phyloP scores from a whole-genome alignment of 2,329 filamentous ascomycete species.

The Exophiala oligosperma region DNA sequence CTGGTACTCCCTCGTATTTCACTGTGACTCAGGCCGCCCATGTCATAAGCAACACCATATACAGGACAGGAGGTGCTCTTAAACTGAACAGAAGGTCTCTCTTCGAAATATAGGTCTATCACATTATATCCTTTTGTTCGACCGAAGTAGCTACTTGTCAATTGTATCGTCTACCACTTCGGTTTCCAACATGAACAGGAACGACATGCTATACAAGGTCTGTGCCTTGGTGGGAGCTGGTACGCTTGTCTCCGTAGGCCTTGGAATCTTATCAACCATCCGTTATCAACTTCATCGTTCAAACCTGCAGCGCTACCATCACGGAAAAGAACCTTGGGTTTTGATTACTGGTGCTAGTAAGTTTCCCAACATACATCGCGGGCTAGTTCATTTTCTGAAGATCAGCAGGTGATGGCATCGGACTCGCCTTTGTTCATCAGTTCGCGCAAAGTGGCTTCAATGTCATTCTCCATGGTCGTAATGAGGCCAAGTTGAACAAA shows the following conservation, averaged over 20 bases:
- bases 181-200: too few species aligned
- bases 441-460: constrained; percentile 56
- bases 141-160: too few species aligned
- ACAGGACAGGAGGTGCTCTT: too few species aligned
- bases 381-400: too few species aligned
- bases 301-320: constrained; percentile 9
- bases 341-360: constrained; percentile 54
- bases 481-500: constrained; percentile 47
- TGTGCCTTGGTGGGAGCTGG: constrained; percentile 5
- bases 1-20: too few species aligned
- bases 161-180: too few species aligned
- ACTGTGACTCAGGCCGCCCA: too few species aligned
- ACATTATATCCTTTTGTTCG: too few species aligned
- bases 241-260: background rate
- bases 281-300: constrained; percentile 9
- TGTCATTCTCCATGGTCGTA: constrained; percentile 59
- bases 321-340: constrained; percentile 41
- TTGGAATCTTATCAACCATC: constrained; percentile 1
- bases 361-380: too few species aligned
- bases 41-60: too few species aligned
- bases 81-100: too few species aligned
- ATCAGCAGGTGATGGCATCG: constrained; percentile 50
- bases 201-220: background rate
- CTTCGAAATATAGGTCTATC: too few species aligned
- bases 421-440: constrained; percentile 51